These are phyloP conservation scores for Picochlorum sp. DNA, from an alignment of 139 green algal species.

Conservation along the genomic window DNA sequence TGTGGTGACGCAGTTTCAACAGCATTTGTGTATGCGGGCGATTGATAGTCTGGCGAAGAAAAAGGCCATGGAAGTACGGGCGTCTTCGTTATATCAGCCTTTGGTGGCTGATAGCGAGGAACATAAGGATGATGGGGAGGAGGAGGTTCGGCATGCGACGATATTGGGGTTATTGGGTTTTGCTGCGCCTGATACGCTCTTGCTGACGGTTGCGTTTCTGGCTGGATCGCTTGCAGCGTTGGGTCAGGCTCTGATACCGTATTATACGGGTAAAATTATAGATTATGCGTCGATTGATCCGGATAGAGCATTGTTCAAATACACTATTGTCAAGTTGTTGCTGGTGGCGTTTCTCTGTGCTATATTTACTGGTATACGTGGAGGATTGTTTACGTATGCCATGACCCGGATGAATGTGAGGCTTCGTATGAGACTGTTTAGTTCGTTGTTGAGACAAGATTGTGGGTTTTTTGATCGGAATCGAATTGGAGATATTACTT, in stretches of 20 bases:
- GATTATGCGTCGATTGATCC: slow-evolving; percentile 68
- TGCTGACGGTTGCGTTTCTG: slow-evolving; percentile 48
- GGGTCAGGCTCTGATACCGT: slow-evolving; percentile 57
- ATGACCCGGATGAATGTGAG: slow-evolving; percentile 31
- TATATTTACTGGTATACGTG: slow-evolving; percentile 59
- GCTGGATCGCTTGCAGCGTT: slow-evolving; percentile 51
- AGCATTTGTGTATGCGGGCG: background rate
- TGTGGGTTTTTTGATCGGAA: slow-evolving; percentile 69
- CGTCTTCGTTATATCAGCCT: slow-evolving; percentile 5
- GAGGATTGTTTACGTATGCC: slow-evolving; percentile 59
- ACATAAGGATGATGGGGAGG: slow-evolving; percentile 3
- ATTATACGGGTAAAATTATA: slow-evolving; percentile 64
- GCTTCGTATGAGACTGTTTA: slow-evolving; percentile 41
- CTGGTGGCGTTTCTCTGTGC: slow-evolving; percentile 43
- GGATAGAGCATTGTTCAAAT: slow-evolving; percentile 34
- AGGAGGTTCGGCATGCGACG: slow-evolving; percentile 17
- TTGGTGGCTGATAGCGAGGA: slow-evolving; percentile 20
- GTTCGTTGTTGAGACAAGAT: slow-evolving; percentile 63
- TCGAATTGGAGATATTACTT: slow-evolving; percentile 48
- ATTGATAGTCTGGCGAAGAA: background rate
- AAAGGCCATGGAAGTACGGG: background rate
- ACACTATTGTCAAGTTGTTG: slow-evolving; percentile 51
- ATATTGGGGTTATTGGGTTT: slow-evolving; percentile 42
- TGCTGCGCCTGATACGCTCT: slow-evolving; percentile 34
- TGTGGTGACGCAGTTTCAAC: background rate